Base-by-base conservation (phyloP, 148 eudicot genomes). In the Vaccinium vitisidaea region DNA sequence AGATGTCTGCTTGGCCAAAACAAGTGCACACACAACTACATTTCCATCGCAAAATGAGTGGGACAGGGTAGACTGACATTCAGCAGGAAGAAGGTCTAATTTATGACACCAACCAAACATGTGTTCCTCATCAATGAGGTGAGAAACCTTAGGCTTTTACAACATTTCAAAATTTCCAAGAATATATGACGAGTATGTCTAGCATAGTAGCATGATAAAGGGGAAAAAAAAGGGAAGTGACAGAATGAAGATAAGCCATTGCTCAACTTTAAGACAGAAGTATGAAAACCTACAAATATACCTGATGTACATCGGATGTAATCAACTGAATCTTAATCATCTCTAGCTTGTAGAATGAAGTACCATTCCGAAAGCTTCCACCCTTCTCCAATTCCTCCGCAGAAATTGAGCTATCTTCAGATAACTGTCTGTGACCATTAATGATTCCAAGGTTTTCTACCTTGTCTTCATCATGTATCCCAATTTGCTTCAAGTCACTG, bases 341-440 rank as follows among this genome's bases (percentile, higher is more conserved):
- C 89, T 97, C 99, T 74, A 97, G 91, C 97, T 95, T 95, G 88
- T 97, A 95, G 86, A 91, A 97, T 83, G 96, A 91, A 84, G 93
- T 91, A 43, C 98, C 98, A 86, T 85, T 90, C 80, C 85, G 90
- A 74, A 83, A 58, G 74, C 82, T 84, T 80, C 91, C 92, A 88
- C 93, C 95, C 87, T 83, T 93, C 87, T 92, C 92, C 89, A 87
- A 86, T 87, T 92, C 93, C 86, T 89, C 92, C 75, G 83, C 91
- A 85, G 75, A 80, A 84, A 55, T 54, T 75, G 90, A 84, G 83
- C 86, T 85, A 87, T 92, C 94, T 89, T 90, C 87, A 14, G 91
- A 82, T 75, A 92, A 81, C 81, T 88, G 87, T 65, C 84, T 86
- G 80, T 93, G 91, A 67, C 95, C 96, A 92, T 95, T 94, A 87